A percentile compares a stretch with the other conserved stretches of the same genome.
Conservation (phyloP, 257 asterid species). For the Ophiorrhiza pumila region DNA sequence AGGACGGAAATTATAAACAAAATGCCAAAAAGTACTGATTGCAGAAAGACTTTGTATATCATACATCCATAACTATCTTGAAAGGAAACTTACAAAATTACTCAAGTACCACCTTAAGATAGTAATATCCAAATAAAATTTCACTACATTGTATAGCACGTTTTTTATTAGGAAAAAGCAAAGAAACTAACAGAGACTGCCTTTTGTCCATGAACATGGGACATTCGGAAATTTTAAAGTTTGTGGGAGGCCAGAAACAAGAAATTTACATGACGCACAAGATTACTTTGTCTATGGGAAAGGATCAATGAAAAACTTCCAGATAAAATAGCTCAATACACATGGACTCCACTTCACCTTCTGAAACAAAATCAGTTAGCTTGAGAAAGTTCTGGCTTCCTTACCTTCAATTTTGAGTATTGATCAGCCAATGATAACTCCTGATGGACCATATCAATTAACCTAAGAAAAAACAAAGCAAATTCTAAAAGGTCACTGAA, state of each 20-base stretch:
- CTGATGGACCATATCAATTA: slow-evolving; percentile 85
- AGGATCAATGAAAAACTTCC: background rate
- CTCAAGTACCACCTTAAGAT: background rate
- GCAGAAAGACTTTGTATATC: background rate
- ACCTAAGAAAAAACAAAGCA: slow-evolving; percentile 38
- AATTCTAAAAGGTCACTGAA: background rate
- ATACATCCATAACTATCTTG: background rate
- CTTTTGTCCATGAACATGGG: background rate
- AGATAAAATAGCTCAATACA: background rate
- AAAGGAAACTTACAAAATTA: background rate
- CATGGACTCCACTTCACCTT: background rate
- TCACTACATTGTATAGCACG: background rate
- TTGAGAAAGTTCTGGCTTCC: slow-evolving; percentile 22
- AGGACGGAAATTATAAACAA: background rate
- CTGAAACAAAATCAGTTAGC: background rate
- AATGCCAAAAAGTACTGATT: background rate
- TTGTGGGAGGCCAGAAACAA: background rate
- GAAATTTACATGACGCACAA: background rate
- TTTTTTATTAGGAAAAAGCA: background rate
- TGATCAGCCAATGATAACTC: slow-evolving; percentile 96
- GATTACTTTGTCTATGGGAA: background rate
- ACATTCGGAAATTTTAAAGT: background rate
- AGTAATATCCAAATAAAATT: background rate
- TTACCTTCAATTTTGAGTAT: slow-evolving; percentile 75
- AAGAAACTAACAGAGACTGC: background rate